Conservation (phyloP, 2,329 filamentous ascomycete genomes). For the Sporothrix euskadiensis region DNA sequence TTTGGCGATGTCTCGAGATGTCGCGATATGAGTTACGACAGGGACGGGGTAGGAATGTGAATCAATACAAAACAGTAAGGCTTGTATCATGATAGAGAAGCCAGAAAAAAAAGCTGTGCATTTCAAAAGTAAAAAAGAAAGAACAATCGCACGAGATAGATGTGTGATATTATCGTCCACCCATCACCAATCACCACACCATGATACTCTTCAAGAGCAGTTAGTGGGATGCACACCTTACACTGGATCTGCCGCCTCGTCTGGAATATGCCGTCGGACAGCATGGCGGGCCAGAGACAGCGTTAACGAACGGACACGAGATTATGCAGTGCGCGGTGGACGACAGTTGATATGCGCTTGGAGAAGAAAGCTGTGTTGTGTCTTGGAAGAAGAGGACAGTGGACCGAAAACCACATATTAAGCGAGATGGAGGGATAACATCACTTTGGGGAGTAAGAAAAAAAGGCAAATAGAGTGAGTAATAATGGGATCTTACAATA, state of each 20-base stretch:
- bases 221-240: background rate
- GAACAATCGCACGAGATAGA: background rate
- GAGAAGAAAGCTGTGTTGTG: background rate
- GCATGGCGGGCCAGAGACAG: constrained; percentile 6
- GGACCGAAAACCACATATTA: background rate
- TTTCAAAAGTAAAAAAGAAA: background rate
- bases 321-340: background rate
- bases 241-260: background rate
- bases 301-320: background rate
- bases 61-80: background rate
- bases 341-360: background rate
- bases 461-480: background rate
- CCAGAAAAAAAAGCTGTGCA: background rate
- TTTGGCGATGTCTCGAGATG: background rate
- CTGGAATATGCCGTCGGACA: constrained; percentile 9
- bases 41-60: background rate
- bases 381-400: background rate
- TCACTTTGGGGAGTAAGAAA: background rate
- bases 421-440: constrained; percentile 12
- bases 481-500: background rate
- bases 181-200: background rate
- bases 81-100: background rate
- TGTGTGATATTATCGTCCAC: background rate
- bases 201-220: background rate
- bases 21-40: background rate